Percentiles rank a stretch among this genome's conserved stretches.
Conservation (phyloP, 2,329 filamentous ascomycete species). For the Epichloe aotearoae region DNA sequence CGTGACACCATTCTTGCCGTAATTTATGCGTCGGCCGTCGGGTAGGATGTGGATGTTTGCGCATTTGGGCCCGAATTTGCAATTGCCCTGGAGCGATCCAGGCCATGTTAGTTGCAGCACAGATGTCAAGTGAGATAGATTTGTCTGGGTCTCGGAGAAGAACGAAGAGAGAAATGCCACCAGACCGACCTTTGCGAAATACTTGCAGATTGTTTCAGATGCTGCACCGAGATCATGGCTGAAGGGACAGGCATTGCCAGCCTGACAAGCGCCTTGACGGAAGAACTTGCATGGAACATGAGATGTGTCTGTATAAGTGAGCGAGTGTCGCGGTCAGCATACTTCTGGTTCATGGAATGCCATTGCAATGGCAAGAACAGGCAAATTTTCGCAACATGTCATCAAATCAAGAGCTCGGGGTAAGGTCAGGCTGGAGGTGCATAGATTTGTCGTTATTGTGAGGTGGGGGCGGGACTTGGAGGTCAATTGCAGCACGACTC, state of each 20-base stretch:
- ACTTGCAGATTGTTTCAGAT: constrained; percentile 89
- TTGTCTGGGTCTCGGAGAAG: neutral
- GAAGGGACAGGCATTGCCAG: constrained; percentile 90
- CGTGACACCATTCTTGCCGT: constrained; percentile 54
- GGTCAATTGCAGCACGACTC: neutral
- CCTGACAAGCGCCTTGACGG: constrained; percentile 88
- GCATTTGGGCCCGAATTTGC: constrained; percentile 97
- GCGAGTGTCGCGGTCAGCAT: neutral
- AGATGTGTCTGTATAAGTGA: constrained; percentile 56
- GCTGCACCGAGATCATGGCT: constrained; percentile 81
- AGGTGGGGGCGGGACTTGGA: constrained; percentile 6
- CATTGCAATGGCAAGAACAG: no score
- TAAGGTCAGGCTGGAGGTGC: neutral
- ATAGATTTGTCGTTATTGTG: neutral
- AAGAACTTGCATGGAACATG: constrained; percentile 99
- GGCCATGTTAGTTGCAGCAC: neutral
- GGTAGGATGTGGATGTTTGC: constrained; percentile 91
- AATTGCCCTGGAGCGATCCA: constrained; percentile 59
- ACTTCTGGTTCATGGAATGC: neutral
- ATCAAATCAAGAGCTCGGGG: no score
- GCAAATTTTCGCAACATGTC: no score
- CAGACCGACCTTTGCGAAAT: constrained; percentile 79
- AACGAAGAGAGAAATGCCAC: neutral
- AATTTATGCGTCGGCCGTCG: constrained; percentile 85
- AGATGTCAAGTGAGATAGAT: no score